Conservation (phyloP, 2,329 filamentous ascomycete genomes). For the Penicillium sp. region DNA sequence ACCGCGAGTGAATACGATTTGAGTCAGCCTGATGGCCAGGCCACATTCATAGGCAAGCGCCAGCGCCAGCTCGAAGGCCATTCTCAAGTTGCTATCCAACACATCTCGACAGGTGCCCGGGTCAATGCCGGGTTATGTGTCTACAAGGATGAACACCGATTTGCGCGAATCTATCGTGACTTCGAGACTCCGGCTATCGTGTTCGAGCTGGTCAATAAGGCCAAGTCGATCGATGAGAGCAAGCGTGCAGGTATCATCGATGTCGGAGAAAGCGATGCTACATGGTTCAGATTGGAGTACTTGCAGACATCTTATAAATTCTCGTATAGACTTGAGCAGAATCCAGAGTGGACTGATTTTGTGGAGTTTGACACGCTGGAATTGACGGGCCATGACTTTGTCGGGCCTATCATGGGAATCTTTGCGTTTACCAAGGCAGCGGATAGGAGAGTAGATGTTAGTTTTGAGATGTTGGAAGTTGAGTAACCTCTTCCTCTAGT, state of each 20-base stretch:
- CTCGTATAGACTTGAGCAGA: constrained; percentile 2
- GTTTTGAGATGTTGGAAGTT: too few relatives aligned
- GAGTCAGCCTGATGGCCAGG: constrained; percentile 15
- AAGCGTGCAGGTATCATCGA: constrained; percentile 12
- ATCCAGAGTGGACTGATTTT: constrained; percentile 14
- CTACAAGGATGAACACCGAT: constrained; percentile 25
- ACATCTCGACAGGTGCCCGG: neutral
- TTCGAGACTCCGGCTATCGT: constrained; percentile 8
- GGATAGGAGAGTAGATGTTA: too few relatives aligned
- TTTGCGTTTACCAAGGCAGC: constrained; percentile 24
- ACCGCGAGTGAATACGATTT: constrained; percentile 17
- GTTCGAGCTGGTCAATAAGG: constrained; percentile 18
- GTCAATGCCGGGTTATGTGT: constrained; percentile 17
- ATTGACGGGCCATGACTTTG: constrained; percentile 30
- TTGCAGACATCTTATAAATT: neutral
- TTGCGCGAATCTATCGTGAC: constrained; percentile 20
- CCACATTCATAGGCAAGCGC: constrained; percentile 25
- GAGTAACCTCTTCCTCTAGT: too few relatives aligned
- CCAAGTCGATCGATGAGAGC: constrained; percentile 16
- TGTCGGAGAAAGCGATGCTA: neutral
- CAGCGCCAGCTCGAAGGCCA: constrained; percentile 20
- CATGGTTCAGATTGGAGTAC: neutral
- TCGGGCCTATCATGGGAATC: constrained; percentile 30
- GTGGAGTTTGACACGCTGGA: constrained; percentile 24
- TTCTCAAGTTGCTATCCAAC: constrained; percentile 11